phyloP scores from a whole-genome alignment of 2,329 filamentous ascomycete species.

The Parastagonospora nodorum region DNA sequence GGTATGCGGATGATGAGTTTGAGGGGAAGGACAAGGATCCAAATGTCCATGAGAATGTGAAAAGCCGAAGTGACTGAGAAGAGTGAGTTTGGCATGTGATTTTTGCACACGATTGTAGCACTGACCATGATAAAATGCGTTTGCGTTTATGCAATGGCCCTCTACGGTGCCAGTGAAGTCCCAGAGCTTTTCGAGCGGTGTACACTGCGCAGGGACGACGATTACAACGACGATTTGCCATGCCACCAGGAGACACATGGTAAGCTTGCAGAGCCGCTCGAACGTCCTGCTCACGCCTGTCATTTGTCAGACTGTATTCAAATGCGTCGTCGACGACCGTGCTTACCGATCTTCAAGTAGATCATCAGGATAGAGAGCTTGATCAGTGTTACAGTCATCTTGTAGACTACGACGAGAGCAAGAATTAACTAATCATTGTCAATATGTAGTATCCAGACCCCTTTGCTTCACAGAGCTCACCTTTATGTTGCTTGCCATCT shows the following conservation, averaged over 20 bases:
- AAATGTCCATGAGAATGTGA: constrained; percentile 86
- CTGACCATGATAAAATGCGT: constrained; percentile 35
- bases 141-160: constrained; percentile 37
- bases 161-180: constrained; percentile 30
- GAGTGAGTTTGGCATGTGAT: constrained; percentile 1
- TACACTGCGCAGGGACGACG: constrained; percentile 33
- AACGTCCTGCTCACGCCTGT: constrained; percentile 30
- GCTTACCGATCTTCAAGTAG: constrained; percentile 38
- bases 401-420: constrained; percentile 27
- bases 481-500: constrained; percentile 21
- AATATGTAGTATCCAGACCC: background rate
- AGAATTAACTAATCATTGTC: constrained; percentile 17
- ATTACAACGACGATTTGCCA: constrained; percentile 27
- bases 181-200: constrained; percentile 36
- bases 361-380: constrained; percentile 42
- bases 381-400: constrained; percentile 28
- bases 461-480: constrained; percentile 7
- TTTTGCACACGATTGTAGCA: background rate
- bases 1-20: constrained; percentile 83
- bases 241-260: constrained; percentile 22
- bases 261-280: constrained; percentile 26
- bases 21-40: constrained; percentile 81
- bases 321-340: background rate
- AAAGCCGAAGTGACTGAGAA: constrained; percentile 62
- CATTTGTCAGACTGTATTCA: background rate